Base-by-base conservation (phyloP, 768 basidiomycete genomes). In the Boletus subcaerulescens region DNA sequence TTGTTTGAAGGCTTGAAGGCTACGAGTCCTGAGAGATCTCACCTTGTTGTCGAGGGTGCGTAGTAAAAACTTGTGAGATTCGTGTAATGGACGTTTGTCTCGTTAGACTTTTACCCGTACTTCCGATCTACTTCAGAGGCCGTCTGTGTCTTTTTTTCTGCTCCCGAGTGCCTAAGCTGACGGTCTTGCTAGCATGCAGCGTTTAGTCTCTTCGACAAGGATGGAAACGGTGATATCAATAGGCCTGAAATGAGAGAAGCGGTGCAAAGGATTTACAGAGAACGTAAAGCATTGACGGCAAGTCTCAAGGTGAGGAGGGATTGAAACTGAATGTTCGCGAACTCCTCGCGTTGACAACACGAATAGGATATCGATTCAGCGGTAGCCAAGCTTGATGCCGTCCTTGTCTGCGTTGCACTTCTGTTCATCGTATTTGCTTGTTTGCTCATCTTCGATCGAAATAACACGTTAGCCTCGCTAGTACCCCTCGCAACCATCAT, bases 161-260 rank as follows among this genome's bases (percentile, higher is more conserved):
- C 10, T 45, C 12, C 7, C 4, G 10, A 15, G 20, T 32, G 11
- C 31, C 18, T 20, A 46, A 33, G 32, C 45, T 52, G n/a, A 62
- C n/a, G 22, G 14, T 32, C 49, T 50, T 22, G 45, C 9, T 63
- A 88, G 83, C 80, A 86, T 53, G 81, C 79, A 26, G 86, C 86
- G 11, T 91, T 91, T 58, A 71, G 74, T 13, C 58, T 89, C 7
- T 91, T 91, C 56, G 89, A 91, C 65, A 87, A 85, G 65, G 89
- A 91, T 65, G 84, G 79, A n/a, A 92, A 92, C 62, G 90, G 89
- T 11, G 89, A 91, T 60, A 86, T 91, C 45, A 79, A 77, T 3
- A 90, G 84, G 65, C 76, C 73, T 18, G 90, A 92, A 69, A 92
- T 91, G 88, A 80, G 90, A 33, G 87, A 89, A 63, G 87, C 86